Percentiles rank a stretch among this genome's conserved stretches.
phyloP scores from a whole-genome alignment of 805 yeast genomes.

The Metschnikowia aberdeeniae region DNA sequence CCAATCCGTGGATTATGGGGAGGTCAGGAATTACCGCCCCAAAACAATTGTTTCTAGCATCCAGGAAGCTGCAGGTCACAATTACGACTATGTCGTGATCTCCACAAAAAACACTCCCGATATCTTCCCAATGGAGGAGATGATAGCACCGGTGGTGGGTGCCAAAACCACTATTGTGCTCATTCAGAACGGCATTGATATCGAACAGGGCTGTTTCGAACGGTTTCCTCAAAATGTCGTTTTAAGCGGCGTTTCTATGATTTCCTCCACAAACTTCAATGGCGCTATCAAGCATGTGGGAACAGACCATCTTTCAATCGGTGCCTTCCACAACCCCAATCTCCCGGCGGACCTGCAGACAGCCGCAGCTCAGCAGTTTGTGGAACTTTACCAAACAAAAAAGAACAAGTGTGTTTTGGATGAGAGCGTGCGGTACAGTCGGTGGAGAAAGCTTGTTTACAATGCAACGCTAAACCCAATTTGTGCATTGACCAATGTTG shows the following conservation, averaged over 20 bases:
- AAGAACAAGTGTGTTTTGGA: slow-evolving; percentile 38
- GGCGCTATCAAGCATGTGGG: slow-evolving; percentile 26
- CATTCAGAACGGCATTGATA: slow-evolving; percentile 39
- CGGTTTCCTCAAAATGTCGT: slow-evolving; percentile 32
- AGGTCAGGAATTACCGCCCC: slow-evolving; percentile 53
- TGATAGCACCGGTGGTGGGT: slow-evolving; percentile 46
- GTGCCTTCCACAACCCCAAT: slow-evolving; percentile 30
- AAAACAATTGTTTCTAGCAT: slow-evolving; percentile 39
- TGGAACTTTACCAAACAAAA: slow-evolving; percentile 42
- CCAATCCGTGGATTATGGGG: slow-evolving; percentile 61
- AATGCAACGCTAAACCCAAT: slow-evolving; percentile 65
- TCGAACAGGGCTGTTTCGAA: slow-evolving; percentile 30
- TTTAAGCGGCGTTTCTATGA: slow-evolving; percentile 34
- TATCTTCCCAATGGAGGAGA: slow-evolving; percentile 45
- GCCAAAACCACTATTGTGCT: slow-evolving; percentile 28
- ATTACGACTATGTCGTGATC: slow-evolving; percentile 56
- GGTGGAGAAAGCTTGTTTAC: slow-evolving; percentile 69
- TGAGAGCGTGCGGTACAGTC: slow-evolving; percentile 44
- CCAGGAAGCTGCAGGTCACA: slow-evolving; percentile 38
- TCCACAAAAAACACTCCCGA: slow-evolving; percentile 68
- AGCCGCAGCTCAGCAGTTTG: slow-evolving; percentile 40
- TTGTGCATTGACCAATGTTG: slow-evolving; percentile 55
- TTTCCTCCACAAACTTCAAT: slow-evolving; percentile 30
- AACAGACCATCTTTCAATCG: slow-evolving; percentile 23
- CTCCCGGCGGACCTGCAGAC: slow-evolving; percentile 27